phyloP scores from a whole-genome alignment of 108 stramenopile genomes.

The Nitzschia sp. region DNA sequence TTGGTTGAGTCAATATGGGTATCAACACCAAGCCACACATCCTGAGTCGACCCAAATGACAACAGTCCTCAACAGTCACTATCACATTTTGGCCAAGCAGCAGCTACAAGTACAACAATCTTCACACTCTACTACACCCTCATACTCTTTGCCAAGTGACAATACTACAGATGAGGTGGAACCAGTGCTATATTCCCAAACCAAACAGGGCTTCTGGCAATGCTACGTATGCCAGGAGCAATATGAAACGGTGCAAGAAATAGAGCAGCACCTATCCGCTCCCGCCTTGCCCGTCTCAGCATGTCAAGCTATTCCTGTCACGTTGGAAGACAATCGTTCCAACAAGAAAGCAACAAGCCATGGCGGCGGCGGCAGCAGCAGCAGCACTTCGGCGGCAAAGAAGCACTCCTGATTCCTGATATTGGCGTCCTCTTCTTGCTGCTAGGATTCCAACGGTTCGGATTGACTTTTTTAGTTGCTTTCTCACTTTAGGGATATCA shows the following conservation, averaged over 20 bases:
- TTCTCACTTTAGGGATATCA: too few relatives aligned
- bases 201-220: too few relatives aligned
- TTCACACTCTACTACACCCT: background rate
- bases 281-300: background rate
- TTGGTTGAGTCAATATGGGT: slow-evolving; percentile 16
- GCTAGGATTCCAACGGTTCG: too few relatives aligned
- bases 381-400: too few relatives aligned
- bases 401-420: too few relatives aligned
- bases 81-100: slow-evolving; percentile 2
- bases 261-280: background rate
- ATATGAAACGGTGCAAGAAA: background rate
- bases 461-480: too few relatives aligned
- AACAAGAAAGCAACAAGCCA: too few relatives aligned
- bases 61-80: slow-evolving; percentile 5
- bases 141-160: too few relatives aligned
- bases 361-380: too few relatives aligned
- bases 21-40: slow-evolving; percentile 14
- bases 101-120: background rate
- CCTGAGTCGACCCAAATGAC: background rate
- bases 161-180: background rate
- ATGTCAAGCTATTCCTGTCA: background rate
- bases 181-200: too few relatives aligned
- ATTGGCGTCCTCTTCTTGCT: too few relatives aligned
- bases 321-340: background rate
- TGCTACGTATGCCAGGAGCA: background rate